Evolutionary conservation across 1,284 basidiomycete species (phyloP).

Genomic region (Microbotryum intermedium): DNA sequence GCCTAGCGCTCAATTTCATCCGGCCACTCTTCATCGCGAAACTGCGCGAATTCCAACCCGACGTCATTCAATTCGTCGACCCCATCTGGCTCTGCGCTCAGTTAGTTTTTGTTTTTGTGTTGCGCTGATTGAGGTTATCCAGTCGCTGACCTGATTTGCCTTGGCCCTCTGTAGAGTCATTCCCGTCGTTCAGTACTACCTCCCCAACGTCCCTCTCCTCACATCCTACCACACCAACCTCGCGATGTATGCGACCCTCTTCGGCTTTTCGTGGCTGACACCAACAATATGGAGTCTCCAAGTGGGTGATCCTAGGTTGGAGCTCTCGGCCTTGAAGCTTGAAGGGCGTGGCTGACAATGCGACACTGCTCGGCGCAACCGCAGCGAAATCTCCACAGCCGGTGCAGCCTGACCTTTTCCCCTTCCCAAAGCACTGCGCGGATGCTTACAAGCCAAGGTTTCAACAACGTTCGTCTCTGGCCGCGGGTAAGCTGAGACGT

Average conservation of each 20-base stretch:
- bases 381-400: conserved; percentile 17
- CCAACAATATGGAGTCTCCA: conserved; percentile 41
- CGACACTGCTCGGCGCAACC: neutral
- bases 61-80: conserved; percentile 47
- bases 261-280: conserved; percentile 48
- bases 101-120: neutral
- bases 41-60: conserved; percentile 44
- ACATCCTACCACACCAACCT: conserved; percentile 51
- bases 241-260: conserved; percentile 48
- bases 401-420: conserved; percentile 46
- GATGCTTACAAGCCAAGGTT: conserved; percentile 45
- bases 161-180: conserved; percentile 7
- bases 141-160: conserved; percentile 22
- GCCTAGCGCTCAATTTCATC: conserved; percentile 50
- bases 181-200: conserved; percentile 37
- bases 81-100: conserved; percentile 49
- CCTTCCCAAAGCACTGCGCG: conserved; percentile 47
- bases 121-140: neutral
- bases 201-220: conserved; percentile 45
- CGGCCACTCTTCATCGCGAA: conserved; percentile 48
- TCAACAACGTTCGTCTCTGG: conserved; percentile 48
- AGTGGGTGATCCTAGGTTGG: neutral
- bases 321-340: neutral
- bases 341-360: conserved; percentile 23
- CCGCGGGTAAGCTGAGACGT: conserved; percentile 36